phyloP scores from a whole-genome alignment of 2,329 filamentous ascomycete genomes.

The Fusarium sp. region DNA sequence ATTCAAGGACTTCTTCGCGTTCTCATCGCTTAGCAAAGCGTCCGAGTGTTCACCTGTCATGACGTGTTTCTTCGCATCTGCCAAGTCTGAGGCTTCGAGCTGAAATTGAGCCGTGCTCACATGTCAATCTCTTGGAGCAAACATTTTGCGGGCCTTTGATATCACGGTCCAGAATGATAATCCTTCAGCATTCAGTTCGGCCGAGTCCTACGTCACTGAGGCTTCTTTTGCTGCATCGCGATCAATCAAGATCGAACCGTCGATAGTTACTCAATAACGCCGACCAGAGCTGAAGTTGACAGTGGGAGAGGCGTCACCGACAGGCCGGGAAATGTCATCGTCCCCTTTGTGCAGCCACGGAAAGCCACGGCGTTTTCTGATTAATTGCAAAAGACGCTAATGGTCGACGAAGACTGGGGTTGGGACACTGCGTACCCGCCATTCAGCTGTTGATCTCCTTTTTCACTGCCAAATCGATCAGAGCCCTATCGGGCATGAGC shows the following conservation, averaged over 20 bases:
- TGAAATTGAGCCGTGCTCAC: neutral
- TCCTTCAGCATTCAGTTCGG: neutral
- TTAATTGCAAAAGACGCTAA: slow-evolving; percentile 13
- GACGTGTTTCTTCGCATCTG: neutral
- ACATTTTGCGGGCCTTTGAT: slow-evolving; percentile 5
- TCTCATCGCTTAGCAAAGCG: neutral
- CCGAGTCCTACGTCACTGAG: neutral
- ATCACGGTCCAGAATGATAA: neutral
- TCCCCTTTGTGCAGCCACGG: slow-evolving; percentile 9
- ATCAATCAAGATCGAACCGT: neutral
- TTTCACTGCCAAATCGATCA: neutral
- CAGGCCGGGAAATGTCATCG: neutral
- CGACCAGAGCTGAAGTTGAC: neutral
- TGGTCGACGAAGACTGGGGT: neutral
- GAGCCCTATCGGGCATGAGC: neutral
- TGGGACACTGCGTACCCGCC: neutral
- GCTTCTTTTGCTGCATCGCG: neutral
- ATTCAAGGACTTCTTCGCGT: neutral
- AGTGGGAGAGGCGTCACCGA: neutral
- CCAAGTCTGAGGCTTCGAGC: neutral
- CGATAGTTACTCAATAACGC: slow-evolving; percentile 16
- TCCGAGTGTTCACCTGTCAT: neutral
- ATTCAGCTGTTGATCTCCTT: slow-evolving; percentile 13
- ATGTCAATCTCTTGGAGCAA: slow-evolving; percentile 9
- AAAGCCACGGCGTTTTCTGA: slow-evolving; percentile 13